phyloP scores from a whole-genome alignment of 1,139 yeast genomes.

The Debaryomyces sp. region DNA sequence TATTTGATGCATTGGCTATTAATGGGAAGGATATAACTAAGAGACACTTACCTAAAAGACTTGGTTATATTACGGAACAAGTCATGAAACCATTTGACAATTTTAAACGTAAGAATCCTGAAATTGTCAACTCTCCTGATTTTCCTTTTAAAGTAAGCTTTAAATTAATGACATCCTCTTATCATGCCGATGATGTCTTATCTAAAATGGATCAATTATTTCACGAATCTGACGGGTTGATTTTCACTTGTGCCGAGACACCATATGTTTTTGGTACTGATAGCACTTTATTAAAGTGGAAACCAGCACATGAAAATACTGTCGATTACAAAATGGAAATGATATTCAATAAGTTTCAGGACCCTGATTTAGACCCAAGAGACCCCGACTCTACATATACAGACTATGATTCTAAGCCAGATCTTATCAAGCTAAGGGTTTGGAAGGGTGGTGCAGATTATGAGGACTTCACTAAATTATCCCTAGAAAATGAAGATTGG shows the following conservation, averaged over 20 bases:
- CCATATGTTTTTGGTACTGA: constrained; percentile 92
- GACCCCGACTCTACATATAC: constrained; percentile 75
- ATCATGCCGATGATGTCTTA: constrained; percentile 77
- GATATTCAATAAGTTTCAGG: constrained; percentile 66
- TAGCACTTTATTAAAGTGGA: constrained; percentile 84
- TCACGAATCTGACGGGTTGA: constrained; percentile 92
- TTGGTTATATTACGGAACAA: constrained; percentile 84
- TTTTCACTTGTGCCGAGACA: constrained; percentile 87
- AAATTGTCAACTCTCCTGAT: constrained; percentile 61
- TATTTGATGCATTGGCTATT: constrained; percentile 88
- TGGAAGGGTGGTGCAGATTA: constrained; percentile 82
- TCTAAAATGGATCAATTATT: constrained; percentile 71
- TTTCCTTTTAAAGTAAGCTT: constrained; percentile 86
- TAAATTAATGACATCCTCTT: constrained; percentile 85
- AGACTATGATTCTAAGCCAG: constrained; percentile 84
- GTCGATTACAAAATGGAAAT: constrained; percentile 81
- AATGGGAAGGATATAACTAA: constrained; percentile 73
- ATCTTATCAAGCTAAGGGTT: constrained; percentile 57
- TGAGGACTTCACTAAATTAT: constrained; percentile 66
- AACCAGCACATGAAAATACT: constrained; percentile 93
- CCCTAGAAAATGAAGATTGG: constrained; percentile 79
- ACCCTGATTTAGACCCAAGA: constrained; percentile 67
- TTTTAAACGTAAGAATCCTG: constrained; percentile 68
- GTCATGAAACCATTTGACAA: constrained; percentile 81
- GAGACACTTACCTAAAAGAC: constrained; percentile 73